Base-by-base conservation (phyloP, 2,329 filamentous ascomycete genomes). In the Aspergillus phoenicis region DNA sequence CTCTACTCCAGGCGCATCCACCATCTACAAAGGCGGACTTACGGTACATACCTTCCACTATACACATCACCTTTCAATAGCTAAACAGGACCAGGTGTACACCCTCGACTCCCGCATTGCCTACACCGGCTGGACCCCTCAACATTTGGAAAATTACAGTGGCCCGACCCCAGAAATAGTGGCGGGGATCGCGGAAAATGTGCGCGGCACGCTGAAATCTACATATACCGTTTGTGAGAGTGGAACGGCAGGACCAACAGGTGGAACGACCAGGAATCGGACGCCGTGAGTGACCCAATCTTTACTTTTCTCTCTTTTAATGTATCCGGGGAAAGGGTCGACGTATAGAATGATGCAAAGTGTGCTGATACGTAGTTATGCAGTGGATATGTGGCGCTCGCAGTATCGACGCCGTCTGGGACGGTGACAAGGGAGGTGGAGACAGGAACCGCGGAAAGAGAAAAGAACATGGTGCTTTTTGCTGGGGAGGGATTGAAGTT, bases 191-290 rank as follows among this genome's bases (percentile, higher is more conserved):
- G 87, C 86, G 0, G 78, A 80, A 43, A 81, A 87, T 66, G 83
- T 86, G 28, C 74, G 86, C n/a, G 74, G 68, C n/a, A 84, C 80
- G 48, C 71, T 89, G 26, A 77, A 78, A 6, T 81, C 80, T 60
- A 87, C 84, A 17, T 89, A 87, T 68, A 82, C 82, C 8, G 68
- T 88, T 7, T 80, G 78, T 58, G 85, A 89, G 77, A 85, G 82
- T 56, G 87, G 87, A 1, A 89, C 86, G 2, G 87, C 86, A n/a
- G 87, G 87, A 0, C 87, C 87, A 8, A 87, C 83, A 0, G 85
- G 83, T 11, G 86, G 86, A 0, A 74, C 73, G 28, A 84, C 82
- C 48, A 77, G 75, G 63, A 88, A 88, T 70, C 74, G 86, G 41
- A 84, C 78, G 38, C 86, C 86, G 77, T 84, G 62, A 68, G 72